These are phyloP conservation scores for Amanita fuliginea DNA, from an alignment of 768 basidiomycete genomes.

Conservation along the genomic window DNA sequence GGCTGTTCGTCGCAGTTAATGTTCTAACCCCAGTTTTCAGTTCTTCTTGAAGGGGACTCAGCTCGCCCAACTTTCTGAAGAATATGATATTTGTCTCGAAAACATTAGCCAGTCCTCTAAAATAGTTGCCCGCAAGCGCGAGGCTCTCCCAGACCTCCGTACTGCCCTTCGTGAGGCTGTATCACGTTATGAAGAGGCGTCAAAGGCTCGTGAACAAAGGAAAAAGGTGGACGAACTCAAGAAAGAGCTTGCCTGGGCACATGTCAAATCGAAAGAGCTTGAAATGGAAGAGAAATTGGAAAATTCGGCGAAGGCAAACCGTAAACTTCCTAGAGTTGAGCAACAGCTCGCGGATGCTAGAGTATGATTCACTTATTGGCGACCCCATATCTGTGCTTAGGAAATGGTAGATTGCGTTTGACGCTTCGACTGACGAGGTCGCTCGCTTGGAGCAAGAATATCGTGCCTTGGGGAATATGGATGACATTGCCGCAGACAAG, in stretches of 20 bases:
- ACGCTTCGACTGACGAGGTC: constrained; percentile 21
- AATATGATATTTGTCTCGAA: constrained; percentile 68
- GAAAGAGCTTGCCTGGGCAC: constrained; percentile 82
- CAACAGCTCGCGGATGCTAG: constrained; percentile 20
- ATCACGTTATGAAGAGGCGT: constrained; percentile 58
- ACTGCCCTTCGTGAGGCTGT: constrained; percentile 44
- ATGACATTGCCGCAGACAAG: constrained; percentile 24
- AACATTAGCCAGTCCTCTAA: constrained; percentile 64
- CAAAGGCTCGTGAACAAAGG: constrained; percentile 62
- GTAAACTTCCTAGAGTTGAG: constrained; percentile 28
- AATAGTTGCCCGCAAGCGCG: constrained; percentile 58
- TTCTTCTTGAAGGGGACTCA: constrained; percentile 95
- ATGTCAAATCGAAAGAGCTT: constrained; percentile 59
- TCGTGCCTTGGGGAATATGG: constrained; percentile 19
- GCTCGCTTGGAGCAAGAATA: constrained; percentile 19
- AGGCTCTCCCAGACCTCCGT: constrained; percentile 70
- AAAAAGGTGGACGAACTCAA: constrained; percentile 59
- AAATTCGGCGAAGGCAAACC: constrained; percentile 23
- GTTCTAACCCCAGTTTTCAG: constrained; percentile 24
- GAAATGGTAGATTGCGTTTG: constrained; percentile 17
- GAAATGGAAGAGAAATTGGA: constrained; percentile 32
- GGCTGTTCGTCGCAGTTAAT: not conserved
- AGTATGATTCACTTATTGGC: constrained; percentile 14
- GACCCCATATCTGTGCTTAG: not conserved
- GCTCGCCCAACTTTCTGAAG: constrained; percentile 75